Conservation (phyloP, 2,329 filamentous ascomycete species). For the Colletotrichum sp. region DNA sequence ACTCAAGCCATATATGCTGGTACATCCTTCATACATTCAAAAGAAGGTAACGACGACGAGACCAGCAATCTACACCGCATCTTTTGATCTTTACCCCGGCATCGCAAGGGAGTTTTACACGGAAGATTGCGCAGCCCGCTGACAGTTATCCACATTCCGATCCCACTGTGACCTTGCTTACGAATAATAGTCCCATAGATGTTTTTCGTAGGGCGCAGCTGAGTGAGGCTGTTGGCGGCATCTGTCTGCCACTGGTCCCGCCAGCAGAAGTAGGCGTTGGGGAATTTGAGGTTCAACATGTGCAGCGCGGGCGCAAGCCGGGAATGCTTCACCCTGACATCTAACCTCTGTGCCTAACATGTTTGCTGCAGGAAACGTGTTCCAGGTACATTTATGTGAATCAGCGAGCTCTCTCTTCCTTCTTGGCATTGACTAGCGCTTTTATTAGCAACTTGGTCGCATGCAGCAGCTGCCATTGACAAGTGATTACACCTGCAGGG, state of each 20-base stretch:
- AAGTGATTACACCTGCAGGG: not conserved
- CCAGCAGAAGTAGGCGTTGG: not conserved
- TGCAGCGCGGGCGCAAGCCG: not conserved
- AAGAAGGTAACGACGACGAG: not conserved
- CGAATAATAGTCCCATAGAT: not conserved
- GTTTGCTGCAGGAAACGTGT: not conserved
- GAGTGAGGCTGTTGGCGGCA: not conserved
- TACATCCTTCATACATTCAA: too few relatives aligned
- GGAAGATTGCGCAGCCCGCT: not conserved
- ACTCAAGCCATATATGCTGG: not conserved
- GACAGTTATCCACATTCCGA: not conserved
- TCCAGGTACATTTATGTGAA: not conserved
- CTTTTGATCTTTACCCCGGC: not conserved
- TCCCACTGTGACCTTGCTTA: not conserved
- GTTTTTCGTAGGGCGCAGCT: not conserved
- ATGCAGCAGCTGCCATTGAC: not conserved
- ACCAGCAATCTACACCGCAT: not conserved
- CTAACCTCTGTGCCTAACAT: not conserved
- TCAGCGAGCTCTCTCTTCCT: rapidly evolving
- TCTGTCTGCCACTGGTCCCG: not conserved
- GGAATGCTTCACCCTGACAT: not conserved
- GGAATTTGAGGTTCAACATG: not conserved
- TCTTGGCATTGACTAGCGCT: not conserved
- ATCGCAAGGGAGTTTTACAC: not conserved
- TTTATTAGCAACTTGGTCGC: not conserved